Conservation (phyloP, 2,329 filamentous ascomycete genomes). For the Trichoderma simmonsii region DNA sequence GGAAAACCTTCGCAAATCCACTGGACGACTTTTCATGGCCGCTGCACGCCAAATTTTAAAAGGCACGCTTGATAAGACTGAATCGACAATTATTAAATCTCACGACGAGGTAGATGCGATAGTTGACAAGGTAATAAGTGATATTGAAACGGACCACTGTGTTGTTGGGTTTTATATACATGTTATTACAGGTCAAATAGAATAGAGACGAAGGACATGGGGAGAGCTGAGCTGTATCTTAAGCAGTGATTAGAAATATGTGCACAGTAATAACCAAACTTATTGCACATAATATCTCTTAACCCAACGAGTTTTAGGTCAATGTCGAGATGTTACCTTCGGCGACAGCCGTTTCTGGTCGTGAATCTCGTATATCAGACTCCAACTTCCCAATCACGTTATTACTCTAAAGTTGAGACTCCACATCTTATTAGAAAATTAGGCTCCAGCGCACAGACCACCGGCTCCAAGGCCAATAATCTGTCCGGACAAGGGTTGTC, state of each 20-base stretch:
- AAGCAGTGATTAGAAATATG: not conserved
- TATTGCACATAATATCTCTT: not conserved
- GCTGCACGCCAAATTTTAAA: not conserved
- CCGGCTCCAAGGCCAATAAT: not conserved
- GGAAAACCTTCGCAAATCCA: not conserved
- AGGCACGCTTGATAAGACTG: not conserved
- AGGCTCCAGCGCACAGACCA: not conserved
- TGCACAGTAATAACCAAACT: not conserved
- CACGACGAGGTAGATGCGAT: not conserved
- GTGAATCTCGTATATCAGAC: not conserved
- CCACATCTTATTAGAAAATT: not conserved
- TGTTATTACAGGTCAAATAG: not conserved
- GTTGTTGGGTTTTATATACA: not conserved
- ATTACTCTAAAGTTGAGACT: not conserved
- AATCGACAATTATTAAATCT: not conserved
- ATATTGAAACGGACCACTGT: not conserved
- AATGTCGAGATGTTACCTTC: not conserved
- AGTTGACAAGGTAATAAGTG: not conserved
- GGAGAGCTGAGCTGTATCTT: not conserved
- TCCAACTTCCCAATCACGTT: not conserved
- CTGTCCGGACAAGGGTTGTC: not conserved
- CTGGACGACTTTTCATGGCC: not conserved
- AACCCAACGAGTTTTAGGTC: not conserved
- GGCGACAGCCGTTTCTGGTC: not conserved
- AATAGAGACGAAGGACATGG: not conserved